Percentiles rank a stretch among this genome's conserved stretches.
phyloP scores from a whole-genome alignment of 2,329 filamentous ascomycete species.

The Scortechinia acanthostroma region DNA sequence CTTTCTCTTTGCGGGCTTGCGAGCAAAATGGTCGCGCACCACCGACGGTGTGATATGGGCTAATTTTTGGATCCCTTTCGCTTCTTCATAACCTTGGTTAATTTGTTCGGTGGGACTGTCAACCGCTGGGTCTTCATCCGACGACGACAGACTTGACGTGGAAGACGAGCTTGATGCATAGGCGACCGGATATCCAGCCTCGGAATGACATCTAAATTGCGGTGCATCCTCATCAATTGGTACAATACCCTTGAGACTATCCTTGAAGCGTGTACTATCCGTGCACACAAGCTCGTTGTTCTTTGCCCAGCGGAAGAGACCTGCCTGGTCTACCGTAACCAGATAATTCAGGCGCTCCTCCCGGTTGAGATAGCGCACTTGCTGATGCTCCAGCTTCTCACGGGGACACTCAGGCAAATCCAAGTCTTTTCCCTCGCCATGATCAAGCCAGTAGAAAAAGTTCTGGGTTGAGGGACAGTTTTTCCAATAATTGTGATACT shows the following conservation, averaged over 20 bases:
- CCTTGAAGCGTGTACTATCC: conserved; percentile 65
- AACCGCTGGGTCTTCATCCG: no score
- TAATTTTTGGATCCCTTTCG: no score
- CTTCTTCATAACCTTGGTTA: no score
- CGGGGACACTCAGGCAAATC: conserved; percentile 69
- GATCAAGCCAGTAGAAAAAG: conserved; percentile 90
- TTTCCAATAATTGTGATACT: conserved; percentile 82
- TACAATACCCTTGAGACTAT: conserved; percentile 72
- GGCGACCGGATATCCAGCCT: conserved; percentile 16
- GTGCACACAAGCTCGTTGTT: conserved; percentile 75
- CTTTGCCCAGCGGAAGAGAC: conserved; percentile 80
- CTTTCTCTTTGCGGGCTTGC: conserved; percentile 73
- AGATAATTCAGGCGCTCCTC: conserved; percentile 79
- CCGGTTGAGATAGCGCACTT: conserved; percentile 74
- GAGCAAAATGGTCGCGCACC: no score
- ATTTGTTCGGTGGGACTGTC: no score
- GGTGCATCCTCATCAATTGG: conserved; percentile 52
- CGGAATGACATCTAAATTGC: conserved; percentile 28
- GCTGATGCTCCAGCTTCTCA: conserved; percentile 68
- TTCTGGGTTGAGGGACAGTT: conserved; percentile 71
- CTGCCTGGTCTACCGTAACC: conserved; percentile 67
- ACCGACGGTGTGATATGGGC: no score
- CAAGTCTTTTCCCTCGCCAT: conserved; percentile 66
- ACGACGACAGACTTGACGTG: conserved; percentile 8
- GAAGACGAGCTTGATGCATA: conserved; percentile 4